These are phyloP conservation scores for Nepenthes alata DNA, from an alignment of 179 eudicot species.

Conservation along the genomic window DNA sequence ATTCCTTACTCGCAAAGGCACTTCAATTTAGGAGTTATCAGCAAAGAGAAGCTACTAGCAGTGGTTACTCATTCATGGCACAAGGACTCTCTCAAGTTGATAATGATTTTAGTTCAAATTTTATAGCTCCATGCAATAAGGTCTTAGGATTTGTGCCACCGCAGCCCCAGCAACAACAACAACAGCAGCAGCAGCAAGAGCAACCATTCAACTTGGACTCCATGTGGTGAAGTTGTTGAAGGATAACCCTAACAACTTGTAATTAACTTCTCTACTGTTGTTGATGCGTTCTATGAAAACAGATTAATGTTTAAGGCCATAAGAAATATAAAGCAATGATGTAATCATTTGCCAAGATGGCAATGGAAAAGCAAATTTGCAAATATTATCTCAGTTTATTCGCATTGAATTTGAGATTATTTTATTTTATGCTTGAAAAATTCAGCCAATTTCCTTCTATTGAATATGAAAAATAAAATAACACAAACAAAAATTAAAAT, in stretches of 20 bases:
- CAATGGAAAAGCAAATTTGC: background rate
- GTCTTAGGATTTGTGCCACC: slow-evolving; percentile 26
- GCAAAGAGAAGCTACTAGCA: slow-evolving; percentile 20
- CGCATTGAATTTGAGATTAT: too few species aligned
- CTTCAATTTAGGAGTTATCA: slow-evolving; percentile 44
- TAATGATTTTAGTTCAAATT: slow-evolving; percentile 19
- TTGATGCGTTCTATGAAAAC: slow-evolving; percentile 3
- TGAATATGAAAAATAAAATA: too few species aligned
- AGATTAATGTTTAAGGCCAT: background rate
- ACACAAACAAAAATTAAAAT: too few species aligned
- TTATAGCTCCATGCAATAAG: slow-evolving; percentile 20
- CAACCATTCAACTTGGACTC: slow-evolving; percentile 69
- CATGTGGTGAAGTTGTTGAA: slow-evolving; percentile 39
- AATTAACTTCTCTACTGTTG: background rate
- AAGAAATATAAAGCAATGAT: background rate
- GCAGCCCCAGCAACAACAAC: slow-evolving; percentile 14
- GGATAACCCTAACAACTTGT: background rate
- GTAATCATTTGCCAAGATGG: background rate
- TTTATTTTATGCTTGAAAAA: too few species aligned
- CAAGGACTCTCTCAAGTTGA: slow-evolving; percentile 29
- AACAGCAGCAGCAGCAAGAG: slow-evolving; percentile 25
- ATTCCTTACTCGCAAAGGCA: slow-evolving; percentile 58
- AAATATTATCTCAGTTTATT: too few species aligned
- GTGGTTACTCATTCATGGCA: slow-evolving; percentile 24
- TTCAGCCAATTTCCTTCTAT: too few species aligned